Base-by-base conservation (phyloP, 306 rosid genomes). In the Abrus pulchellus region DNA sequence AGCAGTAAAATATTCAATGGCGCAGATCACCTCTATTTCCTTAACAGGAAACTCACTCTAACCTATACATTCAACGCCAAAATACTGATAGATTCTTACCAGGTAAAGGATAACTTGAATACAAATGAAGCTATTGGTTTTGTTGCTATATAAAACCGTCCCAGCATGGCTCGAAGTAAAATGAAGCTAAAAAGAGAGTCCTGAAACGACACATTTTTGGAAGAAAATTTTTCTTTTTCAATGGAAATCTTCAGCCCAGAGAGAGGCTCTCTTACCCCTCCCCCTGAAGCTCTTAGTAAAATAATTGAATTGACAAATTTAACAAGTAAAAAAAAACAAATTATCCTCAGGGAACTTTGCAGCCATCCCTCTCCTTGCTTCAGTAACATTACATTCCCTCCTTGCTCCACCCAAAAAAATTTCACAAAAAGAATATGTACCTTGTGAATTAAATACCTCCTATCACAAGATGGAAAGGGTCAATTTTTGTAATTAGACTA, bases 401-500 rank as follows among this genome's bases (percentile, higher is more conserved):
- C 76, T 80, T 72, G 80, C 41, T 48, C 61, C 63, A 72, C 82
- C 62, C 45, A 75, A 67, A 66, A 41, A 67, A 65, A 4, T 43
- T 82, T 80, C 84, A 52, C 79, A 82, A 87, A 82, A 74, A 80
- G 80, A 81, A 74, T 84, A 83, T 79, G 75, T 83, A 86, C 86
- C 85, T 79, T 48, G 48, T 30, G 77, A 73, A 83, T 76, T 80
- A 76, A 87, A 74, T 81, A 81, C 83, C 89, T 85, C 83, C 57
- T 80, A 85, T 82, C 60, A 63, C 55, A 81, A 83, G 82, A 76
- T 73, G 88, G 80, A 83, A 85, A 69, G 75, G 78, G 89, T 84
- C 79, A 73, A 74, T 74, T 43, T 52, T 76, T 36, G 40, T 36
- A 78, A 38, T 85, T 91, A 89, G 83, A 89, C 97, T 78, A 88